Conservation (phyloP, 768 basidiomycete genomes). For the Serendipita vermifera region DNA sequence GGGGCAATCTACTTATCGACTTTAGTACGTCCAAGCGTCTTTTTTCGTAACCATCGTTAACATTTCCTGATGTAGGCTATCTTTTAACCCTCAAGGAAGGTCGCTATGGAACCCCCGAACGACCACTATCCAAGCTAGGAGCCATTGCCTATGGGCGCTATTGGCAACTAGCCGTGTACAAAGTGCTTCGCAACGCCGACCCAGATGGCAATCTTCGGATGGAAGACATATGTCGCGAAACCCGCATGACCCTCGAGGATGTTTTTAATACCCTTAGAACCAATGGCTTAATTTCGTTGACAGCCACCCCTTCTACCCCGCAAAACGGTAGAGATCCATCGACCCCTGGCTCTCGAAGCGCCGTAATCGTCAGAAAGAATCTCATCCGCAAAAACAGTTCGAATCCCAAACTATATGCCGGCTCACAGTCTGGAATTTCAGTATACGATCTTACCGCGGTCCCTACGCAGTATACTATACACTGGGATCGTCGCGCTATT, state of each 20-base stretch:
- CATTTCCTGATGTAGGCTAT: conserved; percentile 51
- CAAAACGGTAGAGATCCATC: conserved; percentile 63
- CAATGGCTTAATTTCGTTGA: conserved; percentile 14
- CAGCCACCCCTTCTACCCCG: conserved; percentile 33
- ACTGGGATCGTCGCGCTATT: conserved; percentile 58
- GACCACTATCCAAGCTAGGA: conserved; percentile 85
- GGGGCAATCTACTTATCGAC: conserved; percentile 95
- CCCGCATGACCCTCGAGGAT: conserved; percentile 87
- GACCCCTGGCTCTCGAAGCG: conserved; percentile 62
- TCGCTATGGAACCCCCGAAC: conserved; percentile 83
- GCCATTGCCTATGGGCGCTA: conserved; percentile 91
- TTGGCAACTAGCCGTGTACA: conserved; percentile 71
- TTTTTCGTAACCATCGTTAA: not conserved
- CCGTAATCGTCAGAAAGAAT: conserved; percentile 25
- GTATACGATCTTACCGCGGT: conserved; percentile 36
- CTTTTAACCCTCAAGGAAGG: conserved; percentile 91
- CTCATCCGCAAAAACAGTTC: not conserved
- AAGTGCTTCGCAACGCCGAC: conserved; percentile 29
- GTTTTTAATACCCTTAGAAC: conserved; percentile 54
- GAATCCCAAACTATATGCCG: conserved; percentile 26
- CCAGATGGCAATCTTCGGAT: conserved; percentile 14
- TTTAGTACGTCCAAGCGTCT: conserved; percentile 58
- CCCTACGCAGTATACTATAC: conserved; percentile 59
- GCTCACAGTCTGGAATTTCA: conserved; percentile 48
- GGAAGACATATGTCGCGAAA: conserved; percentile 63